phyloP scores from a whole-genome alignment of 2,329 filamentous ascomycete genomes.

The Tolypocladium pustulatum region DNA sequence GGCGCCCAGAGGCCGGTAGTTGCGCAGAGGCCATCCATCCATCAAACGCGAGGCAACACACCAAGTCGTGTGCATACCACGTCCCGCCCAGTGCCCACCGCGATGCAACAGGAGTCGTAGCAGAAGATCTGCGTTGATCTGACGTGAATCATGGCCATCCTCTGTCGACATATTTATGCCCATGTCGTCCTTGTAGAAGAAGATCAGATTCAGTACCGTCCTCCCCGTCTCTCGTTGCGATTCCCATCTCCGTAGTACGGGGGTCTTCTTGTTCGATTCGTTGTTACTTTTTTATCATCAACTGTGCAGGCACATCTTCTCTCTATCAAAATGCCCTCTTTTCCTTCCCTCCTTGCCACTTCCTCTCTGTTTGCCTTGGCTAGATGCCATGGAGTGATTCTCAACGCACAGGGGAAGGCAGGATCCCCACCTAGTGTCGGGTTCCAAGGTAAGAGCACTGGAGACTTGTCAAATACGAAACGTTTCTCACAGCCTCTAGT shows the following conservation, averaged over 20 bases:
- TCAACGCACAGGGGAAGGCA: constrained; percentile 32
- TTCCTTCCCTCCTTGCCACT: background rate
- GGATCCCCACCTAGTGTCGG: constrained; percentile 37
- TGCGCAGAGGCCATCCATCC: background rate
- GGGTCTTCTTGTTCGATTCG: background rate
- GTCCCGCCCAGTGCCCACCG: background rate
- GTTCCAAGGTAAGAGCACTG: constrained; percentile 30
- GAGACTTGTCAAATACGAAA: background rate
- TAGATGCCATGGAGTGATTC: constrained; percentile 32
- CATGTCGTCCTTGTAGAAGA: background rate
- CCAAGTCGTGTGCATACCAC: background rate
- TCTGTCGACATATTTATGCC: background rate
- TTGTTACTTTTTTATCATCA: background rate
- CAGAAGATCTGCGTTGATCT: background rate
- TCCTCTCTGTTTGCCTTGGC: background rate
- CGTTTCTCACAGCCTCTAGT: constrained; percentile 22
- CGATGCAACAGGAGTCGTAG: background rate
- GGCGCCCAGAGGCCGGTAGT: background rate
- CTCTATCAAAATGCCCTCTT: background rate
- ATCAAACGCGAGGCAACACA: background rate
- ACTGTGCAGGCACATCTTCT: background rate
- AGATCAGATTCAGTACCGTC: background rate
- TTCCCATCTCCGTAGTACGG: background rate
- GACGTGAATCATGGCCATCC: background rate
- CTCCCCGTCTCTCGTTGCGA: background rate